phyloP scores from a whole-genome alignment of 257 asterid genomes.

The Penstemon eatonii region DNA sequence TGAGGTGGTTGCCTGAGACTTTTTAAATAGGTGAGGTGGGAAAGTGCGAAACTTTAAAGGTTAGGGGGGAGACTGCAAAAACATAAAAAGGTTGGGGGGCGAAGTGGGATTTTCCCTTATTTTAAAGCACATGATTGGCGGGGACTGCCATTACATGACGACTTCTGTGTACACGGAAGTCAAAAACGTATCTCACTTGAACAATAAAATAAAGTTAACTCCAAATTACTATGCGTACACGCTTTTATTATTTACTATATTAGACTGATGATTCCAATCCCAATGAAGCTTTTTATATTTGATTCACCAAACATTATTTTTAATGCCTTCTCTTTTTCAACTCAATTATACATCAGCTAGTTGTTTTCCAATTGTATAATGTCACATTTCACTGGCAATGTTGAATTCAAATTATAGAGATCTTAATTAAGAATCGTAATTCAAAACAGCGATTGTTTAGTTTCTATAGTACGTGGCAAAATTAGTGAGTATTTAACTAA shows the following conservation, averaged over 20 bases:
- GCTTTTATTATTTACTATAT: neutral
- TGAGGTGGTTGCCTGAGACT: no score
- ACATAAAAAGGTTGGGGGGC: no score
- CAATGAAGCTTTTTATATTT: neutral
- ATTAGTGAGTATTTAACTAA: no score
- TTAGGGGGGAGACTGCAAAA: no score
- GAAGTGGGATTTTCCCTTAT: no score
- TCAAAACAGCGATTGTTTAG: no score
- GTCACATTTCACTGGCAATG: neutral
- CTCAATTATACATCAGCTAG: neutral
- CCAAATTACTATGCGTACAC: neutral
- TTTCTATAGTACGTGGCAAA: no score
- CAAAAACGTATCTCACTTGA: slow-evolving; percentile 35
- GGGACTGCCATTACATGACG: slow-evolving; percentile 13
- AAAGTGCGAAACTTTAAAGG: no score
- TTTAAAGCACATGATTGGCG: slow-evolving; percentile 18
- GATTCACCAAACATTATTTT: neutral
- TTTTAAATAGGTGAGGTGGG: no score
- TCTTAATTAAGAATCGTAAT: no score
- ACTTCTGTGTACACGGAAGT: slow-evolving; percentile 25
- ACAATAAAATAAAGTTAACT: slow-evolving; percentile 12
- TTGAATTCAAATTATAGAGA: no score
- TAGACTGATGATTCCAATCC: neutral
- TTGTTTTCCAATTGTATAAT: neutral
- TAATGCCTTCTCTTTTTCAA: neutral